Evolutionary conservation across 1,284 basidiomycete genomes (phyloP).

Genomic region (Cryptococcus floricola): DNA sequence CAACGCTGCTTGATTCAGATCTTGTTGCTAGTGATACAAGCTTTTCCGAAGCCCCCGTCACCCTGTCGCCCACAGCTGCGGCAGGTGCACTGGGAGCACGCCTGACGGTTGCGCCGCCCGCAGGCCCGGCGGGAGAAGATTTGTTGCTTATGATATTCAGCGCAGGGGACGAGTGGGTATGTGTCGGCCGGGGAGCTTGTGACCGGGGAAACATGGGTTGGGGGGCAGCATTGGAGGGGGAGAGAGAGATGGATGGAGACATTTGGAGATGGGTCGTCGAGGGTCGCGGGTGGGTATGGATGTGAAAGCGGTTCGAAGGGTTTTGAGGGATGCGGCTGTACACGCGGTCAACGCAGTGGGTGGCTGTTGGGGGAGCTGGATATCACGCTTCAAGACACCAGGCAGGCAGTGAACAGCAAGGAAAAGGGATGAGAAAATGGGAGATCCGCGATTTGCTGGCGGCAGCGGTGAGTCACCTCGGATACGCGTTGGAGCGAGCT

Average conservation of each 20-base stretch:
- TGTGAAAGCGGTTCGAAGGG: too few relatives aligned
- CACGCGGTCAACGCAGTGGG: too few relatives aligned
- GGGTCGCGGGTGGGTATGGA: not conserved
- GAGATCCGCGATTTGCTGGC: too few relatives aligned
- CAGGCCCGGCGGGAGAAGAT: slow-evolving; percentile 9
- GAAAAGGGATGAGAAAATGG: not conserved
- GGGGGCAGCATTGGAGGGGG: slow-evolving; percentile 7
- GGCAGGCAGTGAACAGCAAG: not conserved
- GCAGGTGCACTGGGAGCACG: slow-evolving; percentile 18
- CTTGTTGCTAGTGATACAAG: not conserved
- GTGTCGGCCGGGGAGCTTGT: slow-evolving; percentile 15
- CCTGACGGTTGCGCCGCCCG: not conserved
- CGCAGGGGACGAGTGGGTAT: slow-evolving; percentile 17
- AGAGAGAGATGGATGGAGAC: slow-evolving; percentile 6
- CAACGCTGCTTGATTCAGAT: not conserved
- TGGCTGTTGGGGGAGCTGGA: not conserved
- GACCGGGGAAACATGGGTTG: slow-evolving; percentile 22
- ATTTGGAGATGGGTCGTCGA: slow-evolving; percentile 1
- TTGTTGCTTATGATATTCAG: slow-evolving; percentile 8
- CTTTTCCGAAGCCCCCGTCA: not conserved
- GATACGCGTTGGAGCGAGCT: too few relatives aligned
- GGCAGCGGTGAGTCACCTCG: too few relatives aligned
- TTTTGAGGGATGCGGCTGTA: too few relatives aligned
- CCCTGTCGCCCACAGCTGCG: too few relatives aligned
- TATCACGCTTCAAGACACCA: not conserved